Conservation (phyloP, 2,329 filamentous ascomycete species). For the Amesomyces nigricolor region DNA sequence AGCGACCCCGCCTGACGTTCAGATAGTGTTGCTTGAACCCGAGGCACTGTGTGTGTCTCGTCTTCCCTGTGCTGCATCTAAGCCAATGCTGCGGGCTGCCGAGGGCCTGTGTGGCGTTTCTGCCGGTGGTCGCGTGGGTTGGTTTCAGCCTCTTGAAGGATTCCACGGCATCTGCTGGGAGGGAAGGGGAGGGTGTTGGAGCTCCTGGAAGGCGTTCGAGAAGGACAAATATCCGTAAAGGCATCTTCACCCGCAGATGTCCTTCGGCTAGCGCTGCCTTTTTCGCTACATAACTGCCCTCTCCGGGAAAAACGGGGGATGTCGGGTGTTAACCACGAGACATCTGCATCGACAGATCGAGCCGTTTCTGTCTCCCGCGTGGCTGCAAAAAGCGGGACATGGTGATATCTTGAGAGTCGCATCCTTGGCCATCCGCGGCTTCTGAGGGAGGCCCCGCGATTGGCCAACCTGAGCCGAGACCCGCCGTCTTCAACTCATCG, state of each 20-base stretch:
- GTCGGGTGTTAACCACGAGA: background rate
- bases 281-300: background rate
- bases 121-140: background rate
- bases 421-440: constrained; percentile 12
- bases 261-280: background rate
- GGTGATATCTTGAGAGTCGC: constrained; percentile 3
- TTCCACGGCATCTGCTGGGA: background rate
- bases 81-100: too few species aligned
- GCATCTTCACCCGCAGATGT: too few species aligned
- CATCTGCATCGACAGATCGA: too few species aligned
- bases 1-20: too few species aligned
- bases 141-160: too few species aligned
- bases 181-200: background rate
- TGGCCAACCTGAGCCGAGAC: constrained; percentile 3
- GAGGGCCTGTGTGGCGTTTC: background rate
- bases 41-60: too few species aligned
- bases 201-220: background rate
- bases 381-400: background rate
- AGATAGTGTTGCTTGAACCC: too few species aligned
- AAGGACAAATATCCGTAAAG: background rate
- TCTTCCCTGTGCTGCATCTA: too few species aligned
- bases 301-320: background rate
- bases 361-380: background rate
- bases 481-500: constrained; percentile 5
- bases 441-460: constrained; percentile 9